These are phyloP conservation scores for Stramenopiles sp. DNA, from an alignment of 352 stramenopile species.

Conservation along the genomic window DNA sequence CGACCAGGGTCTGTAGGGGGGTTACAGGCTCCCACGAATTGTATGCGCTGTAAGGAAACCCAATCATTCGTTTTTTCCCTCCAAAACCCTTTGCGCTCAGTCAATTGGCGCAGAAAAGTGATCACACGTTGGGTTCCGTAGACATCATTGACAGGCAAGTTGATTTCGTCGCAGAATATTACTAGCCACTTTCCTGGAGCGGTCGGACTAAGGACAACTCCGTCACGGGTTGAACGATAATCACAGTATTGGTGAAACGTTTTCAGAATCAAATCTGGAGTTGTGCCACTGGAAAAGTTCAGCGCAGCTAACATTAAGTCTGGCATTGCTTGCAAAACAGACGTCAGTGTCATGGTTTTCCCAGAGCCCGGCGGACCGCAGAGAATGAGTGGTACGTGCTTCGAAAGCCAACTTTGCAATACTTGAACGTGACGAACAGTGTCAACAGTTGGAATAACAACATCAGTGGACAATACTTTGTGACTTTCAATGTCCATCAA, in stretches of 20 bases:
- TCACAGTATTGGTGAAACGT: slow-evolving; percentile 96
- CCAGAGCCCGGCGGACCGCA: slow-evolving; percentile 92
- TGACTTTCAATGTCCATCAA: slow-evolving; percentile 93
- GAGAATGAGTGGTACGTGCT: slow-evolving; percentile 85
- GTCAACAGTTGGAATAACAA: slow-evolving; percentile 99
- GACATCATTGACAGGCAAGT: slow-evolving; percentile 86
- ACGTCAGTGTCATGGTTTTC: slow-evolving; percentile 99
- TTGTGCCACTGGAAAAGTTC: slow-evolving; percentile 97
- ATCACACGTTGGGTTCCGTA: slow-evolving; percentile 99
- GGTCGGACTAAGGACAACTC: slow-evolving; percentile 80
- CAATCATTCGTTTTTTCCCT: slow-evolving; percentile 51
- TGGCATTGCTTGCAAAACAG: slow-evolving; percentile 84
- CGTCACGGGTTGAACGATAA: slow-evolving; percentile 87
- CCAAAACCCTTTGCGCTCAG: slow-evolving; percentile 89
- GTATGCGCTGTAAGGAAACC: slow-evolving; percentile 70
- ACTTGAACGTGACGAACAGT: slow-evolving; percentile 95
- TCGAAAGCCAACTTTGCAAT: slow-evolving; percentile 83
- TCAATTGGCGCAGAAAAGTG: slow-evolving; percentile 93
- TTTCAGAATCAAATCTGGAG: slow-evolving; percentile 92
- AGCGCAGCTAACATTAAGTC: slow-evolving; percentile 92
- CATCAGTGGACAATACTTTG: slow-evolving; percentile 75
- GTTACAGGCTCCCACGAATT: slow-evolving; percentile 96
- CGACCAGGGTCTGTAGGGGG: slow-evolving; percentile 95
- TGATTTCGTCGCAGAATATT: slow-evolving; percentile 99
- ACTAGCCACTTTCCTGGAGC: slow-evolving; percentile 88